Evolutionary conservation across 2,329 filamentous ascomycete genomes (phyloP).

Genomic region (Colletotrichum sp.): DNA sequence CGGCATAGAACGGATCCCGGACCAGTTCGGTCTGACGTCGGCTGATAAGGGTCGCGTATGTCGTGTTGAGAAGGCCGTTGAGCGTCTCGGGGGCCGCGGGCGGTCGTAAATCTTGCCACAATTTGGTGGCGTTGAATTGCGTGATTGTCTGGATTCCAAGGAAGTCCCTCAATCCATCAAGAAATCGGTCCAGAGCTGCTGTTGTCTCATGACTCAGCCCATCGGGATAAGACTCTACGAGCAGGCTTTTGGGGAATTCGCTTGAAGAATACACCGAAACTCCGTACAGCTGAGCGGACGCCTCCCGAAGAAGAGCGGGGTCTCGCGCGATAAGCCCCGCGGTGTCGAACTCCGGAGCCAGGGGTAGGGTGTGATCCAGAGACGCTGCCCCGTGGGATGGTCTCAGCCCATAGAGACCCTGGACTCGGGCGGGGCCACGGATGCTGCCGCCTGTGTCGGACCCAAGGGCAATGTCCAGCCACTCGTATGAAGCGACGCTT

Average conservation of each 20-base stretch:
- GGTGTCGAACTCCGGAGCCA: constrained; percentile 30
- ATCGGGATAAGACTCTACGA: constrained; percentile 29
- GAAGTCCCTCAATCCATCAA: constrained; percentile 28
- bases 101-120: constrained; percentile 23
- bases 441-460: constrained; percentile 42
- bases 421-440: constrained; percentile 43
- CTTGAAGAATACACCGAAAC: neutral
- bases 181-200: constrained; percentile 29
- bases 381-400: constrained; percentile 37
- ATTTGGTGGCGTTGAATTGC: constrained; percentile 24
- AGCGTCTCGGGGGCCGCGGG: constrained; percentile 22
- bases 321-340: constrained; percentile 33
- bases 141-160: constrained; percentile 22
- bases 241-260: constrained; percentile 27
- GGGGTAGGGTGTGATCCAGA: constrained; percentile 42
- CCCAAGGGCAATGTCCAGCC: constrained; percentile 27
- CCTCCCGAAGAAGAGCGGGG: constrained; percentile 30
- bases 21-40: constrained; percentile 38
- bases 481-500: constrained; percentile 21
- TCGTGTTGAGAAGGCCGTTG: constrained; percentile 30
- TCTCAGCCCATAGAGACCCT: constrained; percentile 45
- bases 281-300: neutral
- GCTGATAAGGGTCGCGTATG: constrained; percentile 37
- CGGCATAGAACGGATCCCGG: constrained; percentile 39
- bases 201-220: constrained; percentile 14